Base-by-base conservation (phyloP, 2,329 filamentous ascomycete species). In the Arthroderma sp. region DNA sequence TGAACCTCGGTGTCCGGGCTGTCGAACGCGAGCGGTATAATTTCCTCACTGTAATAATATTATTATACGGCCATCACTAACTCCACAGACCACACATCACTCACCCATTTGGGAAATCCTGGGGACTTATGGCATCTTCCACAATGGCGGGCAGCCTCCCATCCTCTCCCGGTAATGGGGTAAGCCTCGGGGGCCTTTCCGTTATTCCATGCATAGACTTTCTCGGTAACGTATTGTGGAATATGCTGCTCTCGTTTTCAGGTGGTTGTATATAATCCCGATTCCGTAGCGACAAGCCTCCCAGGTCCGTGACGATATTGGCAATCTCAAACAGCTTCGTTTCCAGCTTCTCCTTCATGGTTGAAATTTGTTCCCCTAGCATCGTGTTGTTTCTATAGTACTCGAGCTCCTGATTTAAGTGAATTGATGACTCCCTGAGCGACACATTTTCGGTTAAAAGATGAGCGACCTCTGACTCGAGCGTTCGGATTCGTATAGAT, bases 381-480 rank as follows among this genome's bases (percentile, higher is more conserved):
- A 59, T 62, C 39, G 66, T 64, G 29, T 64, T 63, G 40, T 61
- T 61, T 38, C 67, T 61, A 31, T 66, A 63, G 52, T 67, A 66
- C 51, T 74, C 70, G 42, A 75, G 61, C 37, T 75, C 69, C 43
- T 71, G 69, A 38, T 73, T 70, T n/a, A 78, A 62, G 27, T 68
- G 68, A 43, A 80, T 70, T 6, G 77, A 67, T 52, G 77, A 69
- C 58, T 80, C 74, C 43, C 75, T 68, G 6, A 81, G 64, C 3
- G 71, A 66, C 15, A 79, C 63, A 52, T 81, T 81, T 47, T 81
- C 76, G 29, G 72, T 66, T 36, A 80, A 65, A 6, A 81, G 65
- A 41, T 75, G 70, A 34, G 74, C 72, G 34, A 75, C 68, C 55
- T 81, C 77, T n/a, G 70, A 67, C 57, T 81, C 77, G 42, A 81